phyloP scores from a whole-genome alignment of 2,329 filamentous ascomycete species.

The Anisogramma anomala region DNA sequence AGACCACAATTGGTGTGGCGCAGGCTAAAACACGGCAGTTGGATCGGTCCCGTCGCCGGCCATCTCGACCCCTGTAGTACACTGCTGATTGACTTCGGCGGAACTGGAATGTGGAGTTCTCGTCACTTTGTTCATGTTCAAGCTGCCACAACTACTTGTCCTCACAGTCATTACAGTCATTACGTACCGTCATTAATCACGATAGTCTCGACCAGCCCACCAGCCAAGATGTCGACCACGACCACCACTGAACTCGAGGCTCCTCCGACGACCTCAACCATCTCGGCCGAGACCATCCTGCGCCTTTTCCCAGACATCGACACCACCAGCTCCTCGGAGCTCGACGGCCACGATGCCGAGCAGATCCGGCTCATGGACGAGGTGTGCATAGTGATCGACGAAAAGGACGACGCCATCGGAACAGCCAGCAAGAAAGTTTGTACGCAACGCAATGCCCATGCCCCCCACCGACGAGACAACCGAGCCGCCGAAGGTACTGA shows the following conservation, averaged over 20 bases:
- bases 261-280: conserved; percentile 40
- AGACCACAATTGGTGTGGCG: too few relatives aligned
- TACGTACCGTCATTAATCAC: too few relatives aligned
- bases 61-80: too few relatives aligned
- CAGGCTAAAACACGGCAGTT: too few relatives aligned
- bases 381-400: conserved; percentile 91
- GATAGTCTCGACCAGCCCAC: background rate
- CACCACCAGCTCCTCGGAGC: conserved; percentile 53
- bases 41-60: too few relatives aligned
- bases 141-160: background rate
- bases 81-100: too few relatives aligned
- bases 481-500: too few relatives aligned
- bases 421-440: conserved; percentile 97
- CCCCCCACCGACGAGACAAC: too few relatives aligned
- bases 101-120: too few relatives aligned
- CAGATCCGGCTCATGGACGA: conserved; percentile 98
- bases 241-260: conserved; percentile 33
- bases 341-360: conserved; percentile 90
- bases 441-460: too few relatives aligned
- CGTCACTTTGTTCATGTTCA: background rate
- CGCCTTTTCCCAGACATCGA: conserved; percentile 78
- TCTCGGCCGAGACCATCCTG: conserved; percentile 78
- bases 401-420: conserved; percentile 84
- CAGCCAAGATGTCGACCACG: conserved; percentile 22
- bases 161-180: background rate